These are phyloP conservation scores for Acanthamoeba triangularis DNA, from an alignment of 208 protist species.

Conservation along the genomic window DNA sequence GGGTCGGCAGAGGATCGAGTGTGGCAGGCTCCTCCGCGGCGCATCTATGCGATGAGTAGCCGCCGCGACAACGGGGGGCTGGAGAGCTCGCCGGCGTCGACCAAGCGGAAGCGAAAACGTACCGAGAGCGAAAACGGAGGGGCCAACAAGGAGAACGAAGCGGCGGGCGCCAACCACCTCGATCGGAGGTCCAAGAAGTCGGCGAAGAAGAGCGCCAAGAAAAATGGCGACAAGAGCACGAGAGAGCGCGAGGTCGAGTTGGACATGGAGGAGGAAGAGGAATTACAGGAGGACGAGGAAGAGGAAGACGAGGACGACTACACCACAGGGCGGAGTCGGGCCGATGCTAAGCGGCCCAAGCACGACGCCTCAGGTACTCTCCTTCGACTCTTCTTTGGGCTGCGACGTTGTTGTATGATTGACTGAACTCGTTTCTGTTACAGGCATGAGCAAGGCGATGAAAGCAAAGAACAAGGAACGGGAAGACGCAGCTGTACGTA, in stretches of 20 bases:
- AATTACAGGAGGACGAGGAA: background rate
- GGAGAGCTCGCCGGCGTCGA: slow-evolving; percentile 11
- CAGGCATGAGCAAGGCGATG: background rate
- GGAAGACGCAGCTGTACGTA: background rate
- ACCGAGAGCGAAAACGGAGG: background rate
- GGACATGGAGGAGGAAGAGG: background rate
- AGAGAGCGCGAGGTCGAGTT: background rate
- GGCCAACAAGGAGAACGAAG: background rate
- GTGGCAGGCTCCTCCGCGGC: background rate
- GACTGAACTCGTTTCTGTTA: too few relatives aligned
- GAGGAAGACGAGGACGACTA: background rate
- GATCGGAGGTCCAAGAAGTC: background rate
- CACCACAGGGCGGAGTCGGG: background rate
- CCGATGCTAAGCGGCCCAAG: background rate
- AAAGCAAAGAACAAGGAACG: slow-evolving; percentile 2
- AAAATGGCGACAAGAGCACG: background rate
- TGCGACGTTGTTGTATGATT: too few relatives aligned
- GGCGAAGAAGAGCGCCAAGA: background rate
- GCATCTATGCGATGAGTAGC: background rate
- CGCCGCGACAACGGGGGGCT: background rate
- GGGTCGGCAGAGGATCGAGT: background rate
- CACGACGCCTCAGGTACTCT: background rate
- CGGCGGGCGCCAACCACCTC: background rate
- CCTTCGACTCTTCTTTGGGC: background rate
- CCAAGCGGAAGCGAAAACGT: slow-evolving; percentile 2